These are phyloP conservation scores for Beauveria bassiana DNA, from an alignment of 2,329 filamentous ascomycete genomes.

Conservation along the genomic window DNA sequence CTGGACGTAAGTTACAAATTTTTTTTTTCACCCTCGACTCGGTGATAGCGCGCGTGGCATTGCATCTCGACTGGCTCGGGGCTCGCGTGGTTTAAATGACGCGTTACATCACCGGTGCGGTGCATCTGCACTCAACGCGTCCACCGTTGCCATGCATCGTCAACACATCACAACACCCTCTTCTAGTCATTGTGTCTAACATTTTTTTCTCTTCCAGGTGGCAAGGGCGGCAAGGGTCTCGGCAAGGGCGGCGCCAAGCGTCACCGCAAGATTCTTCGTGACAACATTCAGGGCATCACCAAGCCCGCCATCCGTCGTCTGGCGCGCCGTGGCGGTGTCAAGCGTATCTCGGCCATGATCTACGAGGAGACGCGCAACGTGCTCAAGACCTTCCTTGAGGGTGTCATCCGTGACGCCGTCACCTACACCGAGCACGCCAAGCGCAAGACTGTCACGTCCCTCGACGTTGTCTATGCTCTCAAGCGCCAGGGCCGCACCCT, in stretches of 20 bases:
- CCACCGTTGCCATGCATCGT: not conserved
- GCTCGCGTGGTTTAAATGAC: not conserved
- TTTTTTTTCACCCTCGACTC: slow-evolving; percentile 4
- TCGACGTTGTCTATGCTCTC: slow-evolving; percentile 52
- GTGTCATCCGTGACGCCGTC: slow-evolving; percentile 60
- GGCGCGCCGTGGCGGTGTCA: slow-evolving; percentile 98
- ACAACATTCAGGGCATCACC: slow-evolving; percentile 99
- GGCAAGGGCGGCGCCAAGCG: slow-evolving; percentile 98
- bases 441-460: slow-evolving; percentile 61
- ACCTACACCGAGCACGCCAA: slow-evolving; percentile 66
- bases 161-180: not conserved
- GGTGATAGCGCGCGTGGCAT: not conserved
- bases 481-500: slow-evolving; percentile 60
- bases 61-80: not conserved
- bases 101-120: not conserved
- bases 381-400: slow-evolving; percentile 62
- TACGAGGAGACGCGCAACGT: slow-evolving; percentile 65
- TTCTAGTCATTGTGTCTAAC: slow-evolving; percentile 29
- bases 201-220: slow-evolving; percentile 48
- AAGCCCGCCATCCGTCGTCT: slow-evolving; percentile 98
- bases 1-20: slow-evolving; percentile 49
- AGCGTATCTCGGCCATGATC: slow-evolving; percentile 96
- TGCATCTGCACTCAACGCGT: not conserved
- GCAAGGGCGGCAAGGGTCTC: slow-evolving; percentile 95
- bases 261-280: slow-evolving; percentile 97